Conservation (phyloP, 164 flowering plant genomes). For the Vitis labrusca region DNA sequence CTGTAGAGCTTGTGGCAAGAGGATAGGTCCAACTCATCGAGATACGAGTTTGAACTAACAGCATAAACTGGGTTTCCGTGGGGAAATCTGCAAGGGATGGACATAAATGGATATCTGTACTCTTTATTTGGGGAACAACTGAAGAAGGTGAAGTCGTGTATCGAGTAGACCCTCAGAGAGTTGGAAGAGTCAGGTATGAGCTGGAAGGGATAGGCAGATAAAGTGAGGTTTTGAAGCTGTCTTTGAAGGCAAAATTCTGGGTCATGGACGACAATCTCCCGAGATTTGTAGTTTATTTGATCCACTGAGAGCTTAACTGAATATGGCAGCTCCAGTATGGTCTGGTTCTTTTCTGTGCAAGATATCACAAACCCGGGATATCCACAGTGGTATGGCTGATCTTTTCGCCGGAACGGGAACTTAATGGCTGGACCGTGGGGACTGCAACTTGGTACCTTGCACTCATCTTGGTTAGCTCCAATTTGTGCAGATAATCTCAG, state of each 20-base stretch:
- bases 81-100: too few relatives aligned
- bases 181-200: neutral
- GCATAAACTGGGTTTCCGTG: too few relatives aligned
- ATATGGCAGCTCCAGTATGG: conserved; percentile 20
- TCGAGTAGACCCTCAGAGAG: too few relatives aligned
- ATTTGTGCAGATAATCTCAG: neutral
- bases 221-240: neutral
- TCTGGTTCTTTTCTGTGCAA: conserved; percentile 13
- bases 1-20: too few relatives aligned
- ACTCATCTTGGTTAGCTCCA: neutral
- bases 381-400: conserved; percentile 26
- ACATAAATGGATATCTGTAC: too few relatives aligned
- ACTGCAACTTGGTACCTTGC: conserved; percentile 3
- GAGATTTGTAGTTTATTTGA: conserved; percentile 20
- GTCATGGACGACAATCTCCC: conserved; percentile 7
- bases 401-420: conserved; percentile 26
- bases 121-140: too few relatives aligned
- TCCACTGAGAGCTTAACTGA: conserved; percentile 10
- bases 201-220: too few relatives aligned
- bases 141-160: too few relatives aligned
- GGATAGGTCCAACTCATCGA: too few relatives aligned
- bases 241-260: conserved; percentile 5
- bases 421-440: conserved; percentile 2
- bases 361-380: conserved; percentile 28
- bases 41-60: too few relatives aligned